Base-by-base conservation (phyloP, 768 basidiomycete species). In the Lactarius deliciosus region DNA sequence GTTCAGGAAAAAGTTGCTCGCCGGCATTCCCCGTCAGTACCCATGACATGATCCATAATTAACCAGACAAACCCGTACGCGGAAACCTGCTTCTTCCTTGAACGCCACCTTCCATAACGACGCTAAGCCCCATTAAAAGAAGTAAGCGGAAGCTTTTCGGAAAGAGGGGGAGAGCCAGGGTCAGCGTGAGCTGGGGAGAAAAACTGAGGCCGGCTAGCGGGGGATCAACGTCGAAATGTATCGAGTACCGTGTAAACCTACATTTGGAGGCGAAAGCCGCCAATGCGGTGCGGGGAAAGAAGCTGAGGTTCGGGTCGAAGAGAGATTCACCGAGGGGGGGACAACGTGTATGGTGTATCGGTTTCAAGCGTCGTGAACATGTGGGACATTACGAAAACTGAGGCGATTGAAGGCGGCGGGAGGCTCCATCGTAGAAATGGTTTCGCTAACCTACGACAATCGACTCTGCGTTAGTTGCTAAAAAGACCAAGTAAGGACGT, bases 41-140 rank as follows among this genome's bases (percentile, higher is more conserved):
- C 85, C 84, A 88, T 4, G 67, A 28, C 63, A 72, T 66, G 2
- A 79, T 76, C 89, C 89, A 91, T 20, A 82, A 34, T 74, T 79
- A 77, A 3, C 88, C 87, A 0, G 72, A 4, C 61, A 76, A 32
- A 60, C 87, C 89, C 75, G 73, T 5, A 30, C 83, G 45, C 77
- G 77, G 53, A 65, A 72, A 20, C 86, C 82, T 0, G 81, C 32
- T 32, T 6, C 22, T 1, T 64, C 70, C 68, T 76, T 80, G 81
- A 80, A 89, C 10, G 73, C 61, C 38, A 22, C 74, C 70, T 73
- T 90, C 88, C 36, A 85, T 54, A 2, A 82, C 59, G 9, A 85
- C 69, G 1, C 85, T 86, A 1, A 85, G 70, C 13, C 82, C 87
- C 68, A 82, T 85, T 72, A 85, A 73, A 56, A 88, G 47, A 72